phyloP scores from a whole-genome alignment of 1,139 yeast genomes.

The Taiozyma sp. region DNA sequence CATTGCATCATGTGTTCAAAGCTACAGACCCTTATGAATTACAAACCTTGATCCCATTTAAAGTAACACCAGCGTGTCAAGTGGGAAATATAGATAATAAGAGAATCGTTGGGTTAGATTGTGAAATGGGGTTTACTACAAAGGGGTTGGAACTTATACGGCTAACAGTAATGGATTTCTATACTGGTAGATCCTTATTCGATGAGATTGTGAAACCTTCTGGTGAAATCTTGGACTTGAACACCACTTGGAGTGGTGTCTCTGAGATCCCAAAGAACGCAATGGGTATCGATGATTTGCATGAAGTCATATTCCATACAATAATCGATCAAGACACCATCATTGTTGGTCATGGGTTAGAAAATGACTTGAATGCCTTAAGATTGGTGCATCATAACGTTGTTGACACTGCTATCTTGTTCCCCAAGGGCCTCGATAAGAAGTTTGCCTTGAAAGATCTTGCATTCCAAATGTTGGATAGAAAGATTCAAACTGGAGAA shows the following conservation, averaged over 20 bases:
- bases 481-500: conserved; percentile 76
- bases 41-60: conserved; percentile 52
- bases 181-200: conserved; percentile 52
- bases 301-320: conserved; percentile 40
- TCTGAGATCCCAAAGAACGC: conserved; percentile 52
- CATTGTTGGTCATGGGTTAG: conserved; percentile 88
- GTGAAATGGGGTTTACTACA: conserved; percentile 95
- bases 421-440: conserved; percentile 57
- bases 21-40: conserved; percentile 47
- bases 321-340: conserved; percentile 63
- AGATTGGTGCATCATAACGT: conserved; percentile 66
- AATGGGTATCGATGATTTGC: conserved; percentile 52
- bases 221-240: conserved; percentile 75
- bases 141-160: conserved; percentile 83
- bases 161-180: conserved; percentile 76
- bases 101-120: conserved; percentile 75
- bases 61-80: conserved; percentile 28
- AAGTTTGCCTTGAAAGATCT: conserved; percentile 68
- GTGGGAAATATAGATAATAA: conserved; percentile 13
- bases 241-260: conserved; percentile 85
- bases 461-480: conserved; percentile 63
- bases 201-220: conserved; percentile 72
- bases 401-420: conserved; percentile 82
- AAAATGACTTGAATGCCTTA: conserved; percentile 82
- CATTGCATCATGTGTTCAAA: conserved; percentile 67